phyloP scores from a whole-genome alignment of 2,329 filamentous ascomycete genomes.

The Colletotrichum sp. region DNA sequence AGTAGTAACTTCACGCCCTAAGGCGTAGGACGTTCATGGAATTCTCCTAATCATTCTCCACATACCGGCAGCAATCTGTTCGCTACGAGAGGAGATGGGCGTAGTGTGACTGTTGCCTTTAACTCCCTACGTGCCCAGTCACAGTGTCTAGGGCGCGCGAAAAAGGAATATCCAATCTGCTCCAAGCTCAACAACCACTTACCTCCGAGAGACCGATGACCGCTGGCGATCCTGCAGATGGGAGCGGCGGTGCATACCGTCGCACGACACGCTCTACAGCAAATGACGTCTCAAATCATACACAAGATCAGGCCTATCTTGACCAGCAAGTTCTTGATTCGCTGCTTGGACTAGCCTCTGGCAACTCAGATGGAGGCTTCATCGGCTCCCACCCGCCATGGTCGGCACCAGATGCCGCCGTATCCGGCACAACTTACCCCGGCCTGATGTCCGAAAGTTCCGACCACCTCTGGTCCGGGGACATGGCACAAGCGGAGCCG shows the following conservation, averaged over 20 bases:
- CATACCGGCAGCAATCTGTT: neutral
- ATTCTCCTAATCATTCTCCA: neutral
- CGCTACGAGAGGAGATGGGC: neutral
- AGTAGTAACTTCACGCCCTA: neutral
- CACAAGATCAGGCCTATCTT: neutral
- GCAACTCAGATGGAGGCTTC: neutral
- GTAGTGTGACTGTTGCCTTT: neutral
- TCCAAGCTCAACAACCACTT: neutral
- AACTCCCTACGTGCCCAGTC: neutral
- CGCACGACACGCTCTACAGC: neutral
- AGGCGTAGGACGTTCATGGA: neutral
- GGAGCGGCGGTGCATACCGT: neutral
- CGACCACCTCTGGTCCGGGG: neutral
- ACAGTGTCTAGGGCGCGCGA: neutral
- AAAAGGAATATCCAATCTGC: neutral
- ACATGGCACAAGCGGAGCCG: neutral
- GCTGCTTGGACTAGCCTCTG: neutral
- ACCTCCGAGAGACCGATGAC: neutral
- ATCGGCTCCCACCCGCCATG: neutral
- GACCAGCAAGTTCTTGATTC: neutral
- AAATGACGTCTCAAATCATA: neutral
- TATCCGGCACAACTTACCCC: neutral
- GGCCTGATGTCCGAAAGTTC: neutral
- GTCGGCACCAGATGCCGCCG: neutral
- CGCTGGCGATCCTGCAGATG: neutral